Base-by-base conservation (phyloP, 805 yeast genomes). In the Kazachstania bromeliacearum region DNA sequence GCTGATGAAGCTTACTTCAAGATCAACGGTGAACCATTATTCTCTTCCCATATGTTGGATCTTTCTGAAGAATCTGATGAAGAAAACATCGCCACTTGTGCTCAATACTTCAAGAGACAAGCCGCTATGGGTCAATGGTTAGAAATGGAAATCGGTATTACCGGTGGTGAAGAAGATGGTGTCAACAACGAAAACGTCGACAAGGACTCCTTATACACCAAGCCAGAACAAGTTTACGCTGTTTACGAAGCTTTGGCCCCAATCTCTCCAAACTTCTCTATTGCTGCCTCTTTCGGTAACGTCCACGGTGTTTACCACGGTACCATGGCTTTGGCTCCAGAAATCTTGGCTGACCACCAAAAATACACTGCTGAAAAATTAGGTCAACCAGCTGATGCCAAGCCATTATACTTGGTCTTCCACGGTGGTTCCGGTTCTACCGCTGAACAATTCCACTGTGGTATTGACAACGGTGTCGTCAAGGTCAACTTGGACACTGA, bases 161-260 rank as follows among this genome's bases (percentile, higher is more conserved):
- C 98, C 65, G 98, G 98, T 72, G 98, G 98, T 80, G 98, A 92
- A 75, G 98, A 92, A 73, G 98, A 92, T 64, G 98, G 98, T 79
- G 98, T 92, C 60, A 92, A 92, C 81, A 92, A 92, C 78, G 94
- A 89, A 69, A 74, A 77, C 65, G 96, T 85, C 50, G 76, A 77
- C 62, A 81, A 82, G 70, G 87, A 83, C 46, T 64, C 82, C 47
- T 73, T 92, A 57, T 92, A 89, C 83, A 92, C 98, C 54, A 77
- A 79, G 55, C 85, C 98, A 57, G 95, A 84, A 71, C 89, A 95
- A 53, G 95, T 92, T 38, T 92, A 63, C 70, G 77, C 76, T 50
- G 97, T 92, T 57, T 74, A 85, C 79, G 71, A 84, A 66, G 96
- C 96, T 42, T 75, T 92, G 53, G 57, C 81, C 37, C 83, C 92